phyloP scores from a whole-genome alignment of 1,284 basidiomycete genomes.

The Sporisorium reilianum region DNA sequence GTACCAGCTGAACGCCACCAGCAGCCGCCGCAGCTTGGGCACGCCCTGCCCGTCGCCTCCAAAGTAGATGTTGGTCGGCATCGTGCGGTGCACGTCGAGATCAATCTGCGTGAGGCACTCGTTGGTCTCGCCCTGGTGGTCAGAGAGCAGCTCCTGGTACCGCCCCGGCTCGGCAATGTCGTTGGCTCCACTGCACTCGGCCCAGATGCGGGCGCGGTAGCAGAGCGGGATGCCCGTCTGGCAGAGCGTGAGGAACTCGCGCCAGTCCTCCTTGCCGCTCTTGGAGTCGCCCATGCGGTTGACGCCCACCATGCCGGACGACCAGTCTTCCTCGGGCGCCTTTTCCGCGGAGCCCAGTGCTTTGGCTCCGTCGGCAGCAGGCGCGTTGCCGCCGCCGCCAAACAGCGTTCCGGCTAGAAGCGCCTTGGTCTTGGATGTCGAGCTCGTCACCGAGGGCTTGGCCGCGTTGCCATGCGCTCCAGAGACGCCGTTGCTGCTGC shows the following conservation, averaged over 20 bases:
- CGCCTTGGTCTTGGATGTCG: conserved; percentile 35
- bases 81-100: conserved; percentile 82
- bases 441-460: conserved; percentile 11
- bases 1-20: conserved; percentile 88
- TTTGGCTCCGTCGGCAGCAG: conserved; percentile 29
- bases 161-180: conserved; percentile 92
- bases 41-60: conserved; percentile 94
- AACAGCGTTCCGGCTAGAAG: conserved; percentile 29
- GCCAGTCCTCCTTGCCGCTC: conserved; percentile 78
- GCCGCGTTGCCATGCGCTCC: no score
- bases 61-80: conserved; percentile 97
- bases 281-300: conserved; percentile 83
- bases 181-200: conserved; percentile 90
- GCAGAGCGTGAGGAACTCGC: conserved; percentile 82
- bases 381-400: conserved; percentile 15
- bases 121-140: conserved; percentile 73
- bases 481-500: conserved; percentile 4
- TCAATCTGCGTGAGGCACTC: conserved; percentile 86
- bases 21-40: conserved; percentile 85
- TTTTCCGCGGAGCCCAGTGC: conserved; percentile 34
- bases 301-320: conserved; percentile 79
- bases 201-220: conserved; percentile 85
- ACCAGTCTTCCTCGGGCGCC: conserved; percentile 55
- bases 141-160: conserved; percentile 83
- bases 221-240: conserved; percentile 86